phyloP scores from a whole-genome alignment of 139 green algal species.

The Tetraselmis striata region DNA sequence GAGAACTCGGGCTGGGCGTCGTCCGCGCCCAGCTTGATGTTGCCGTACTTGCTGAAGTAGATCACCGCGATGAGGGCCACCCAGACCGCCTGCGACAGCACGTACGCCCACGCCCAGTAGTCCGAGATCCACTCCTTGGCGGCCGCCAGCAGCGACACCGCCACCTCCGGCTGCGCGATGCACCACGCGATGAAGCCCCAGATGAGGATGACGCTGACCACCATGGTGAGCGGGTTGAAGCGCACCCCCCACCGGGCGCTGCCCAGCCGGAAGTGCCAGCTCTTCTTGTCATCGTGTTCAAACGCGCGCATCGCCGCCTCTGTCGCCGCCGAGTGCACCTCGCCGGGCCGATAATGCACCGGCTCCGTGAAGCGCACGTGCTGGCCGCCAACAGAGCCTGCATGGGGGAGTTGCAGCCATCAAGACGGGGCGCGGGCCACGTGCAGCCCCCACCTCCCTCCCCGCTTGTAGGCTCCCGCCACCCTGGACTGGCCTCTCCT shows the following conservation, averaged over 20 bases:
- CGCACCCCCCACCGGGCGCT: constrained; percentile 6
- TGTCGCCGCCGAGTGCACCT: background rate
- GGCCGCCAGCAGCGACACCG: background rate
- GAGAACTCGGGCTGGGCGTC: constrained; percentile 11
- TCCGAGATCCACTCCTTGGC: constrained; percentile 10
- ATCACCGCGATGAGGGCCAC: constrained; percentile 6
- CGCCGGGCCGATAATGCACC: too few relatives aligned
- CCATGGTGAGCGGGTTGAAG: constrained; percentile 6
- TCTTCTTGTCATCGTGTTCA: background rate
- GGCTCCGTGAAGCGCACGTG: too few relatives aligned
- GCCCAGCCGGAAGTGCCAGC: background rate
- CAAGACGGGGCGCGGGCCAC: too few relatives aligned
- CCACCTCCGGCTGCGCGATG: constrained; percentile 5
- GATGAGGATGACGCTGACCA: constrained; percentile 5
- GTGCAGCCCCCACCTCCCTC: too few relatives aligned
- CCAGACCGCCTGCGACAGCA: constrained; percentile 1
- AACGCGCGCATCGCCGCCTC: background rate
- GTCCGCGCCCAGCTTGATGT: constrained; percentile 4
- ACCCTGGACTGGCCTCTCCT: too few relatives aligned
- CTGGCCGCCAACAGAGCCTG: too few relatives aligned
- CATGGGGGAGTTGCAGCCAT: too few relatives aligned
- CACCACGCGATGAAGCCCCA: constrained; percentile 19
- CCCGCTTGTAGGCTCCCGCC: too few relatives aligned
- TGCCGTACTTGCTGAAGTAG: constrained; percentile 5
- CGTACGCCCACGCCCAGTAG: constrained; percentile 2